Evolutionary conservation across 2,329 filamentous ascomycete species (phyloP).

Genomic region (Ceratocystis albifundus): DNA sequence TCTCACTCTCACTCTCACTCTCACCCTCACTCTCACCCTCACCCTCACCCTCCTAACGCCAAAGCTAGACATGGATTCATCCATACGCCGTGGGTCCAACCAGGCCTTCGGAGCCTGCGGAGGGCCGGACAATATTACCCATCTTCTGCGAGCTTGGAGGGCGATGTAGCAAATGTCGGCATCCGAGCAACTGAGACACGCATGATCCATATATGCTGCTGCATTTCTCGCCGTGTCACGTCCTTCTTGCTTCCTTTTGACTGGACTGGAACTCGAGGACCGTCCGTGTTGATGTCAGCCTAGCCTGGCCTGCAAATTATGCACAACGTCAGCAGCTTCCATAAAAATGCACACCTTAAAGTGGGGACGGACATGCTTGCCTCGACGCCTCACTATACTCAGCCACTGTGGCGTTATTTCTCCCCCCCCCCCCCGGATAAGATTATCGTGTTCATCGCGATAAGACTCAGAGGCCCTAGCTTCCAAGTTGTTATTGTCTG

Average conservation of each 20-base stretch:
- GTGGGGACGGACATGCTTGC: too few species aligned
- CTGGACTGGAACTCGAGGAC: too few species aligned
- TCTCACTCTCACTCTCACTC: too few species aligned
- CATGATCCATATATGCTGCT: neutral
- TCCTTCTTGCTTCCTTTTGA: too few species aligned
- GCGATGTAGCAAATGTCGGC: neutral
- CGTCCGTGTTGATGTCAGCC: neutral
- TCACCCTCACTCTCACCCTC: too few species aligned
- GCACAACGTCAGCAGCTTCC: too few species aligned
- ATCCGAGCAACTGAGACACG: neutral
- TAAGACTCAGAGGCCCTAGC: neutral
- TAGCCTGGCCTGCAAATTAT: neutral
- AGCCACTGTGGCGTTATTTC: slow-evolving; percentile 4
- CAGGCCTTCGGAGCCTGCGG: neutral
- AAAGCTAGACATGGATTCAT: neutral
- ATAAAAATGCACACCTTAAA: neutral
- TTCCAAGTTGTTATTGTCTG: neutral
- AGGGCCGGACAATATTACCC: neutral
- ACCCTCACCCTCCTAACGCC: neutral
- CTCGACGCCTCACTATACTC: neutral
- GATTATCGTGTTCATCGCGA: neutral
- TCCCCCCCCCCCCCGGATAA: too few species aligned
- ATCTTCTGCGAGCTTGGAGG: neutral
- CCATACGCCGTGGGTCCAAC: neutral
- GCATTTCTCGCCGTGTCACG: too few species aligned